Percentiles rank a stretch among this genome's conserved stretches.
Evolutionary conservation across 768 basidiomycete genomes (phyloP).

Genomic region (Lentinula detonsa): DNA sequence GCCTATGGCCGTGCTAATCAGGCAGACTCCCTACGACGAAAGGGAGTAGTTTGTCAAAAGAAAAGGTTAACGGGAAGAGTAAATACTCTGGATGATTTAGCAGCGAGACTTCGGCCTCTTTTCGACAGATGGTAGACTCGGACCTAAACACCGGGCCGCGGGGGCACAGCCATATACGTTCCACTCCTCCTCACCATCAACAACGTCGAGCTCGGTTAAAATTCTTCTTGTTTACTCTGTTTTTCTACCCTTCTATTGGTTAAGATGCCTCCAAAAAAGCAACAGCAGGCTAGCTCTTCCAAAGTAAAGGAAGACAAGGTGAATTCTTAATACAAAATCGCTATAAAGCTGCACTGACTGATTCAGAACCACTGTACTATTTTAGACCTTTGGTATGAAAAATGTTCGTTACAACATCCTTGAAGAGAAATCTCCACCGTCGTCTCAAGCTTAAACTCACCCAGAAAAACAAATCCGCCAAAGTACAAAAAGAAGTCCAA

Average conservation of each 20-base stretch:
- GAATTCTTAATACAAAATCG: slow-evolving; percentile 11
- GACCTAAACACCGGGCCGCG: no score
- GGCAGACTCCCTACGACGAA: no score
- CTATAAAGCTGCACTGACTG: slow-evolving; percentile 20
- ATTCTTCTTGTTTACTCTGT: not conserved
- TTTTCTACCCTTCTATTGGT: not conserved
- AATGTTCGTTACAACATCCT: slow-evolving; percentile 46
- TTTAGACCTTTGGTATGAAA: slow-evolving; percentile 84
- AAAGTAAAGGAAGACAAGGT: slow-evolving; percentile 85
- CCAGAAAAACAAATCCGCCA: slow-evolving; percentile 93
- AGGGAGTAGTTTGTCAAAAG: no score
- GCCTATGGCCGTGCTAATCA: no score
- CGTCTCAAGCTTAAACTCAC: slow-evolving; percentile 5
- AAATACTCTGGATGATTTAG: no score
- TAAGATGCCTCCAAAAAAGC: slow-evolving; percentile 79
- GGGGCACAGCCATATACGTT: not conserved
- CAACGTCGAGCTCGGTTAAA: not conserved
- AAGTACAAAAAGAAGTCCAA: slow-evolving; percentile 82
- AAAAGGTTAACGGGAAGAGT: no score
- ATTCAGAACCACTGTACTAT: slow-evolving; percentile 5
- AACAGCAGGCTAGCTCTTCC: slow-evolving; percentile 40
- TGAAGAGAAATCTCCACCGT: slow-evolving; percentile 3
- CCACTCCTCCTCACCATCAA: not conserved
- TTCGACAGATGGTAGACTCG: no score
- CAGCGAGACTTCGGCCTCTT: no score